Percentiles rank a stretch among this genome's conserved stretches.
Conservation (phyloP, 2,329 filamentous ascomycete genomes). For the Colletotrichum acutatum region DNA sequence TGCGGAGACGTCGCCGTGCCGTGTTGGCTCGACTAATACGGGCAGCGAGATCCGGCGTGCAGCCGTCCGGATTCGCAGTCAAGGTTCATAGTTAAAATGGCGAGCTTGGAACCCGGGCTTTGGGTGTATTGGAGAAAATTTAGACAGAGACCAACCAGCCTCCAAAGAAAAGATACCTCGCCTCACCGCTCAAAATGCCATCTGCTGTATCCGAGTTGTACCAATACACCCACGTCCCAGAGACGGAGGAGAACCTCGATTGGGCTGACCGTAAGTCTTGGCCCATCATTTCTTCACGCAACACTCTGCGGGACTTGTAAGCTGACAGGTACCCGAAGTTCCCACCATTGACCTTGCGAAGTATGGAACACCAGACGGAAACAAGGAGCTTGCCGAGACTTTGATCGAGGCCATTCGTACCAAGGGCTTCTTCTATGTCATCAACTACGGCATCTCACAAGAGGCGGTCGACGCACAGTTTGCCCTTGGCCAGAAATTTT, state of each 20-base stretch:
- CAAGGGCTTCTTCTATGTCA: constrained; percentile 68
- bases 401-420: constrained; percentile 48
- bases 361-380: constrained; percentile 46
- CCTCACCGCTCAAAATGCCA: constrained; percentile 42
- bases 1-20: background rate
- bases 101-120: constrained; percentile 23
- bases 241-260: constrained; percentile 49
- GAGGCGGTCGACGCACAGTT: constrained; percentile 69
- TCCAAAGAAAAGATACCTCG: constrained; percentile 5
- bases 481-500: constrained; percentile 66
- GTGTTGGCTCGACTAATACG: background rate
- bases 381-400: constrained; percentile 41
- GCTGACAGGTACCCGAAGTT: constrained; percentile 36
- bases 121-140: background rate
- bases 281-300: background rate
- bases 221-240: constrained; percentile 49
- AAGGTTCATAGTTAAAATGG: constrained; percentile 22
- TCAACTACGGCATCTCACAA: constrained; percentile 69
- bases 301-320: constrained; percentile 23
- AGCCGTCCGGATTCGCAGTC: constrained; percentile 6
- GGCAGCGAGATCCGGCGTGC: background rate
- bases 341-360: constrained; percentile 47
- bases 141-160: background rate
- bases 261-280: constrained; percentile 48
- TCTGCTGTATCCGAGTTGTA: constrained; percentile 44